Evolutionary conservation across 2,329 filamentous ascomycete species (phyloP), one percentile per base, ranked within the genome.

Genomic region (Botrytis squamosa): DNA sequence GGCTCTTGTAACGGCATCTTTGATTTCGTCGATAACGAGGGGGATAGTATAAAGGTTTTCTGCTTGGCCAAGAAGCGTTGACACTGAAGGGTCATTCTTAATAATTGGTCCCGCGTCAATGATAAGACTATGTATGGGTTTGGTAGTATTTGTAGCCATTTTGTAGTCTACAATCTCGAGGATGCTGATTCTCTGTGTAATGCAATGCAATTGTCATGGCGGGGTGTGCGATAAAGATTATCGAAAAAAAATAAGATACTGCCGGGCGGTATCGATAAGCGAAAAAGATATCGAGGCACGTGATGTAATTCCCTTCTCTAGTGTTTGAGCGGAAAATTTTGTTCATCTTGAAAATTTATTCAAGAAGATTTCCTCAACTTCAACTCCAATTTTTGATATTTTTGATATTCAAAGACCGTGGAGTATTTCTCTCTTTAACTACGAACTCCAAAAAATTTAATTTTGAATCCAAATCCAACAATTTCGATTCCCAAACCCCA

Each of bases 81-180:
- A 97, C 38, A 96, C 89, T 18, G 93, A 86, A 20, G 95, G 94
- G 77, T 96, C 92, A 84, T 98, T 98, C 81, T 95, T 95, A 82
- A 99, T 95, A 75, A 99, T 90, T 12, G 95, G 94, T 40, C 95
- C 95, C 4, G 96, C 92, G 81, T 99, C 96, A 77, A 99, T 88
- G 42, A 98, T 88, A 70, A 98, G 89, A 71, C 91, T 92, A 84
- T 97, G 91, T 68, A 97, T 90, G 0, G 91, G 88, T 81, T 95
- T 97, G 29, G 77, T 66, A 9, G 76, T 75, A 70, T 75, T 73
- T n/a, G 75, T 76, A 2, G 78, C 72, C 80, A 81, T 81, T 72
- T 77, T 79, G 6, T 22, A 29, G 14, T 68, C 29, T 49, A 20
- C 33, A 46, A 38, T 36, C 18, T 22, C 29, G 18, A 44, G 40